Evolutionary conservation across 352 stramenopile genomes (phyloP), one percentile per base, ranked within the genome.

Genomic region (Halophytophthora polymorphica): DNA sequence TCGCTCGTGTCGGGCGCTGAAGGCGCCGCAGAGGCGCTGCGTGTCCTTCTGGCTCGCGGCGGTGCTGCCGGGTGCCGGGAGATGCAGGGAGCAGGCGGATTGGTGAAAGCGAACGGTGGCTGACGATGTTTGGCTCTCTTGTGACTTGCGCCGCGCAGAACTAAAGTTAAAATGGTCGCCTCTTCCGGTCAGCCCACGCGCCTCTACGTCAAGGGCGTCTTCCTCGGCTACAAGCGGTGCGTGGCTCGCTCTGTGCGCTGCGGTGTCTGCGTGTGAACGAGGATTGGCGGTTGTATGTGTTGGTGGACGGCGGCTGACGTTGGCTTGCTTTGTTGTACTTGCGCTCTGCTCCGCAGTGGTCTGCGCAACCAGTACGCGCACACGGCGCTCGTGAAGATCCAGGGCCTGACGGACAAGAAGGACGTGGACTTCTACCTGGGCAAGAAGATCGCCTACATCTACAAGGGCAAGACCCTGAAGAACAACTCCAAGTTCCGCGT

Each of bases 401-500:
- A 98, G 82, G 96, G 96, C 71, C 85, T 99, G 46, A 95, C 98
- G 64, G 93, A 95, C 74, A 99, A 98, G 78, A 95, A 98, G 72
- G 96, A 98, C 61, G 90, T 97, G 40, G 80, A 98, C 66, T 99
- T 99, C 70, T 99, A 99, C 88, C 82, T 99, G 49, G 97, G 97
- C 69, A 99, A 99, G 94, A 96, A 96, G 64, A 92, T 99, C 64
- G 97, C 96, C 36, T 99, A 99, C 90, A 98, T 99, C 71, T 99
- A 99, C 91, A 99, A 99, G 92, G 86, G 74, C 75, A 93, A 94
- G 77, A 80, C 76, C 52, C 66, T 93, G 53, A 96, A 95, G 94
- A 97, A 97, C 71, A 93, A 90, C 77, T 93, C 90, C 53, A 98
- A 99, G 79, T 99, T 98, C 88, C 91, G 96, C 66, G 96, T 98